These are phyloP conservation scores for Plasmodium fragile DNA, from an alignment of 169 alveolate genomes.

Conservation along the genomic window DNA sequence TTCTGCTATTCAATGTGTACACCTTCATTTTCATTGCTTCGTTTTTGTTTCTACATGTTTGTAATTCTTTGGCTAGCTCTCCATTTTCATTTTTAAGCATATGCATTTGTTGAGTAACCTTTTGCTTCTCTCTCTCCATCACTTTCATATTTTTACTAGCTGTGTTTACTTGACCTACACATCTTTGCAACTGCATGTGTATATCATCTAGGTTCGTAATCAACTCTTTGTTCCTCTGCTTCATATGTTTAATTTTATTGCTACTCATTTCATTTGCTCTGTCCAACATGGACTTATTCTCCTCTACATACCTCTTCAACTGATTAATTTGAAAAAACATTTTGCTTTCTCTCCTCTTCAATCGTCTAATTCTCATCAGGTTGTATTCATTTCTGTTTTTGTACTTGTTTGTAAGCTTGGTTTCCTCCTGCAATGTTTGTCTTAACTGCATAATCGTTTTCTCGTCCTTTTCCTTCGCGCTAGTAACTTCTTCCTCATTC, in stretches of 20 bases:
- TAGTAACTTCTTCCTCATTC: slow-evolving; percentile 1
- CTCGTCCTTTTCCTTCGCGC: slow-evolving; percentile 30
- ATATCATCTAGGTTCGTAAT: slow-evolving; percentile 10
- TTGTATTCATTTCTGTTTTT: slow-evolving; percentile 16
- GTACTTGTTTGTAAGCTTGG: not conserved
- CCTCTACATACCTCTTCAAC: slow-evolving; percentile 2
- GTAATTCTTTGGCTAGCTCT: not conserved
- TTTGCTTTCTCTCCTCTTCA: slow-evolving; percentile 6
- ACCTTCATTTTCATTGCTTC: slow-evolving; percentile 7
- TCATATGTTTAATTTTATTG: slow-evolving; percentile 9
- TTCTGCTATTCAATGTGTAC: slow-evolving; percentile 1
- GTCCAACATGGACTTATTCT: slow-evolving; percentile 10
- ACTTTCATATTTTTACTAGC: slow-evolving; percentile 8
- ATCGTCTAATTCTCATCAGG: slow-evolving; percentile 13
- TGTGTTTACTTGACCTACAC: not conserved
- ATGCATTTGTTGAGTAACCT: not conserved
- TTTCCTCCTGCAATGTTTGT: slow-evolving; percentile 22
- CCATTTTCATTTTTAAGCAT: slow-evolving; percentile 14
- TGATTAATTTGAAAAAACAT: slow-evolving; percentile 14
- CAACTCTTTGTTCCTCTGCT: slow-evolving; percentile 14
- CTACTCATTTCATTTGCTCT: not conserved
- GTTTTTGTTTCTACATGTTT: not conserved
- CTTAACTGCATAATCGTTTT: not conserved
- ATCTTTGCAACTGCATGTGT: slow-evolving; percentile 6
- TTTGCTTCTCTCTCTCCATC: slow-evolving; percentile 41